These are phyloP conservation scores for Xylaria sp. DNA, from an alignment of 2,329 filamentous ascomycete species.

Conservation along the genomic window DNA sequence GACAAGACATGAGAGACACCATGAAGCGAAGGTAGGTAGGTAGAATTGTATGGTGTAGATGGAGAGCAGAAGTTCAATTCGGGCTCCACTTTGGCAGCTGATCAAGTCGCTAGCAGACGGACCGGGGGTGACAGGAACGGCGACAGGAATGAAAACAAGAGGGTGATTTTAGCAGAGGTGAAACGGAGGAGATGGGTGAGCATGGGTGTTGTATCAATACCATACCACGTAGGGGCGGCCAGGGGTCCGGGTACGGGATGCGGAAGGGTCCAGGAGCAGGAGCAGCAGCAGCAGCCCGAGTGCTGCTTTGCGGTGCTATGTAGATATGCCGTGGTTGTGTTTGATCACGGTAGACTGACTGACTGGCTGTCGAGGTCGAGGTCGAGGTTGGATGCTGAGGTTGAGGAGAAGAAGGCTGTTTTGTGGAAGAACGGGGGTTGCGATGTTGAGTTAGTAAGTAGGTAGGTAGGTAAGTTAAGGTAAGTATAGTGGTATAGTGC, in stretches of 20 bases:
- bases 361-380: not conserved
- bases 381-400: not conserved
- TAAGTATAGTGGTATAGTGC: not conserved
- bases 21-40: not conserved
- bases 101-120: constrained; percentile 31
- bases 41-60: constrained; percentile 4
- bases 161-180: constrained; percentile 29
- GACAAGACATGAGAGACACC: constrained; percentile 35
- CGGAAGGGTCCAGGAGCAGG: not conserved
- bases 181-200: constrained; percentile 34
- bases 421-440: constrained; percentile 22
- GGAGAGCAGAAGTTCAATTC: constrained; percentile 28
- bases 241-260: constrained; percentile 14
- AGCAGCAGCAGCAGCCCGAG: not conserved
- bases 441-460: constrained; percentile 7
- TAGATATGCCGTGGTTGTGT: not conserved
- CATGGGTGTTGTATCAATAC: constrained; percentile 39
- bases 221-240: constrained; percentile 33
- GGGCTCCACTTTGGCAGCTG: constrained; percentile 37
- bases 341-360: not conserved
- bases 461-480: not conserved
- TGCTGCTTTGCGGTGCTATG: constrained; percentile 4
- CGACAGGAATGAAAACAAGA: constrained; percentile 27
- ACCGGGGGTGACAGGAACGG: constrained; percentile 25
- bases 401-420: constrained; percentile 17